Evolutionary conservation across 2,329 filamentous ascomycete genomes (phyloP), one percentile per base, ranked within the genome.

Genomic region (Colletotrichum tanaceti): DNA sequence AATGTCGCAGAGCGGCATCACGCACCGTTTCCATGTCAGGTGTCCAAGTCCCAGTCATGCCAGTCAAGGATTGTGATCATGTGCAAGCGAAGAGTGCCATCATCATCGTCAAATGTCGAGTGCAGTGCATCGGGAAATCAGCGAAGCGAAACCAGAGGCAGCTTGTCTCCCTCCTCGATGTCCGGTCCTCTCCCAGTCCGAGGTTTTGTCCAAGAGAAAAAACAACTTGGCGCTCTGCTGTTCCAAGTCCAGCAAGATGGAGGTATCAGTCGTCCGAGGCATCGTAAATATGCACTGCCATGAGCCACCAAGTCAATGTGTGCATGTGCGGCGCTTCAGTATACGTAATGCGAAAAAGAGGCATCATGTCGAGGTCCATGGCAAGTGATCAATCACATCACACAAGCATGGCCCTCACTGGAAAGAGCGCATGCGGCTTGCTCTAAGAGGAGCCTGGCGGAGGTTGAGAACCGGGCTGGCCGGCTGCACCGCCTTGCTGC

Each of bases 401-500:
- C 68, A 58, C 52, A 49, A 59, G 64, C 68, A 63, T 69, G 58
- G 49, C 60, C 58, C 68, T 57, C 57, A 68, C 50, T 50, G 67
- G 55, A 49, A 62, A 61, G 54, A 52, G 57, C 54, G 44, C 61
- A 58, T 32, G 39, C 38, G 38, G 44, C 41, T 22, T 18, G 61
- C 61, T 55, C 61, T 71, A 71, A 18, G 68, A 65, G 44, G 68
- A 46, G 62, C 67, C 53, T 39, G 72, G 65, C 32, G 71, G 59
- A 63, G 71, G 62, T 43, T 64, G 46, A 65, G 67, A 39, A 52
- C 64, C 52, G 22, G 79, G 65, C 62, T 68, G 65, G 43, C 49
- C 72, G 68, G 78, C 78, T 73, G 80, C 75, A 70, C 79, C 77
- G 32, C 70, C 70, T 62, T 71, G 70, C 61, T 81, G 80, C 68